Base-by-base conservation (phyloP, 306 rosid genomes). In the Boehmeria nivea region DNA sequence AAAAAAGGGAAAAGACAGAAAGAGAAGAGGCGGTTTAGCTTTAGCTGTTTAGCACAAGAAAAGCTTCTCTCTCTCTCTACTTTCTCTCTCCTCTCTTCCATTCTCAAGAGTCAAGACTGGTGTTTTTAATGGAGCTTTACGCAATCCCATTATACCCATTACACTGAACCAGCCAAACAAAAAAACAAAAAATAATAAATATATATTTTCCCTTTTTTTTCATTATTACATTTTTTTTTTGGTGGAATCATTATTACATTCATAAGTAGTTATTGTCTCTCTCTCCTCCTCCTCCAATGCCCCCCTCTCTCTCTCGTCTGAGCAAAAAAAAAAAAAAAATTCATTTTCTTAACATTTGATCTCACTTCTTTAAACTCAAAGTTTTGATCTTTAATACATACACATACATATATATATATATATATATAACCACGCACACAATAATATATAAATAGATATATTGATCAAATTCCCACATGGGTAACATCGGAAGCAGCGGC, bases 131-230 rank as follows among this genome's bases (percentile, higher is more conserved):
- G 95, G 88, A 82, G 80, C 83, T 76, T 77, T 87, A 80, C 89
- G 88, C 94, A 66, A 84, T 72, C 87, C 88, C 94, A 84, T 71
- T 74, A 79, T 50, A 51, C n/a, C n/a, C n/a, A n/a, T n/a, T n/a
- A n/a, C 75, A 59, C 65, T 2, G 44, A 15, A 43, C 48, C 74
- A 16, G 56, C 27, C 56, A 20, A 57, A 24, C 47, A 12, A n/a
- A 28, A 52, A 27, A 45, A 22, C 6, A 17, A 22, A 19, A 42
- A 6, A 42, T 6, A 12, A 51, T 26, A 25, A 15, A 52, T 9
- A 20, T 12, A 40, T 44, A 43, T 18, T 7, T 43, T 43, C 48
- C 48, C 48, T 13, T 43, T 18, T 31, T 31, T 31, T 10, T 31
- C 36, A 31, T 31, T 31, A 31, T 31, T 31, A 4, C 8, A 2